phyloP scores from a whole-genome alignment of 23 red algal genomes.

The Gracilaria gracilis region DNA sequence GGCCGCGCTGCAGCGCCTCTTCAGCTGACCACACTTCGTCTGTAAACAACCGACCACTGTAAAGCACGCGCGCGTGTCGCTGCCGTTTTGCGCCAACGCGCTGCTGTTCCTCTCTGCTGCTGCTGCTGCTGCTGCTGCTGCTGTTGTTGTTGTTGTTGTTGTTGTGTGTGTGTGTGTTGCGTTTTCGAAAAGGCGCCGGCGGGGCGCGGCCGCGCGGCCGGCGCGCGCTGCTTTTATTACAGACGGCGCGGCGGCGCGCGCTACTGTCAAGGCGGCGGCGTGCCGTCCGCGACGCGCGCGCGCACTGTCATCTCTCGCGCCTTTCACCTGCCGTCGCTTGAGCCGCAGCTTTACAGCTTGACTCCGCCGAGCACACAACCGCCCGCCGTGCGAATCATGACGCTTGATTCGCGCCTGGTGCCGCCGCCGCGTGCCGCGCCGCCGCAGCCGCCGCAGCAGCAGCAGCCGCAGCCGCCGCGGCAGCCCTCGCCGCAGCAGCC shows the following conservation, averaged over 20 bases:
- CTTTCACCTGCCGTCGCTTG: neutral
- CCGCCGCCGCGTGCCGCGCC: neutral
- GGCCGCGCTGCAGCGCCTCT: constrained; percentile 43
- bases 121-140: no score
- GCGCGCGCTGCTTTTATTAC: neutral
- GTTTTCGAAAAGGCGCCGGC: no score
- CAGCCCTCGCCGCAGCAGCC: neutral
- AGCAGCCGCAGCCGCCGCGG: neutral
- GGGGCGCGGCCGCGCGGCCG: no score
- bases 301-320: neutral
- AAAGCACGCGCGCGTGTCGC: no score
- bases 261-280: neutral
- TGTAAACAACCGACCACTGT: neutral
- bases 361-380: neutral
- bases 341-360: neutral
- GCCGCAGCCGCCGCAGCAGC: neutral
- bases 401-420: neutral
- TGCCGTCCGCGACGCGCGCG: neutral
- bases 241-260: neutral
- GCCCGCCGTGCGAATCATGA: neutral
- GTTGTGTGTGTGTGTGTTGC: no score
- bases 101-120: no score
- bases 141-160: no score
- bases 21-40: constrained; percentile 16
- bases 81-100: no score